phyloP scores from a whole-genome alignment of 2,329 filamentous ascomycete genomes.

The Colletotrichum euphorbiae region DNA sequence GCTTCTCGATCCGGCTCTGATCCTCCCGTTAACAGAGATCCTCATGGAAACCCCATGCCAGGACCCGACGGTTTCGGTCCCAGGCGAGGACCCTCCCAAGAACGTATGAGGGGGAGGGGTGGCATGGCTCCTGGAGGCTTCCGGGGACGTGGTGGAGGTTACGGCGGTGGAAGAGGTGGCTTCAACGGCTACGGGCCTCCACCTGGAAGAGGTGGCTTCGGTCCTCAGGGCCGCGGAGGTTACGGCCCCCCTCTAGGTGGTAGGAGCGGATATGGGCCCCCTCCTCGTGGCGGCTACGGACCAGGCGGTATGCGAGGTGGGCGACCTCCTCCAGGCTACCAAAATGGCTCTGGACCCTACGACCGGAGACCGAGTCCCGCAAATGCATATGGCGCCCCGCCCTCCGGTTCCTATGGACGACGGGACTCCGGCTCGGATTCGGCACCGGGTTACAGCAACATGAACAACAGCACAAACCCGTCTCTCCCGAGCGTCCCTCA shows the following conservation, averaged over 20 bases:
- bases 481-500: conserved; percentile 51
- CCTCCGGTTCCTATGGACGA: conserved; percentile 50
- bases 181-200: conserved; percentile 46
- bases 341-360: conserved; percentile 49
- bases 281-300: conserved; percentile 50
- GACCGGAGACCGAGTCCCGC: conserved; percentile 53
- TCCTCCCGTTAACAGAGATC: conserved; percentile 60
- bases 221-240: conserved; percentile 50
- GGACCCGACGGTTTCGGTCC: conserved; percentile 59
- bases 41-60: conserved; percentile 71
- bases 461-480: conserved; percentile 50
- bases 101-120: conserved; percentile 67
- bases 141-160: conserved; percentile 55
- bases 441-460: conserved; percentile 51
- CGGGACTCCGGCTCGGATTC: conserved; percentile 48
- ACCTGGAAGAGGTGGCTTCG: conserved; percentile 59
- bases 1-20: conserved; percentile 55
- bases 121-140: conserved; percentile 55
- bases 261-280: conserved; percentile 61
- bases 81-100: conserved; percentile 59
- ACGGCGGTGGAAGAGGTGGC: conserved; percentile 56
- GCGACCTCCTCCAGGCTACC: conserved; percentile 58
- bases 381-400: conserved; percentile 48
- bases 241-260: conserved; percentile 51
- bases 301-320: conserved; percentile 51